phyloP scores from a whole-genome alignment of 225 moss, liverwort and hornwort genomes.

The Bryoerythrophyllum caledonicum region DNA sequence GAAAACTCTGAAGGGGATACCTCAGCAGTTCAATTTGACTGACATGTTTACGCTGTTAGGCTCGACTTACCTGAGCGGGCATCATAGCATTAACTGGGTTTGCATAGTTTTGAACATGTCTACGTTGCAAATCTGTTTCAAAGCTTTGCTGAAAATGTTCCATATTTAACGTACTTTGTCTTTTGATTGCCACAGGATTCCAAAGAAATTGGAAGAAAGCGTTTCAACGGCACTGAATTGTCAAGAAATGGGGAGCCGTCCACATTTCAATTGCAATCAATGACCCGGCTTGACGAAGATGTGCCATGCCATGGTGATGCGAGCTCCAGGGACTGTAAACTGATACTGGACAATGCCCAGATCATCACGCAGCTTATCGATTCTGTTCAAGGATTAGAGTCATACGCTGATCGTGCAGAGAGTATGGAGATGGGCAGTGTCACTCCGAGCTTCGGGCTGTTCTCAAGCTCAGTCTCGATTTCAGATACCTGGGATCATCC shows the following conservation, averaged over 20 bases:
- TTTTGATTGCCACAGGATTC: slow-evolving; percentile 19
- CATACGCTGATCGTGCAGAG: slow-evolving; percentile 32
- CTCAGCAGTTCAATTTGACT: not conserved
- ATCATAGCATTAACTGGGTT: not conserved
- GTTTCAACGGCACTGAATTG: not conserved
- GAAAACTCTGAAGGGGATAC: not conserved
- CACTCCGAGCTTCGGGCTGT: slow-evolving; percentile 36
- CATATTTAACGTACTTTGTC: slow-evolving; percentile 5
- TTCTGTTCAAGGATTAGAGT: slow-evolving; percentile 49
- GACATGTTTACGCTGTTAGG: not conserved
- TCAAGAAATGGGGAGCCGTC: slow-evolving; percentile 20
- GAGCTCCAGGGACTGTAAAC: slow-evolving; percentile 41
- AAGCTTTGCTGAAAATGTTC: not conserved
- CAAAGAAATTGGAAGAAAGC: not conserved
- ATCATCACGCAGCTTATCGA: slow-evolving; percentile 55
- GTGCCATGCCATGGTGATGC: slow-evolving; percentile 21
- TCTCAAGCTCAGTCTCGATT: slow-evolving; percentile 45
- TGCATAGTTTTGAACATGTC: not conserved
- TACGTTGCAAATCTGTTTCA: not conserved
- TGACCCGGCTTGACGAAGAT: slow-evolving; percentile 26
- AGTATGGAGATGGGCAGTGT: slow-evolving; percentile 39
- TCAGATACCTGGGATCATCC: slow-evolving; percentile 38
- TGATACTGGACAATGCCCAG: slow-evolving; percentile 44
- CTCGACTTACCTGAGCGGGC: not conserved
- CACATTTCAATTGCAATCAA: slow-evolving; percentile 27